Conservation (phyloP, 176 grass and related monocot genomes). For the Eremochloa ophiuroides region DNA sequence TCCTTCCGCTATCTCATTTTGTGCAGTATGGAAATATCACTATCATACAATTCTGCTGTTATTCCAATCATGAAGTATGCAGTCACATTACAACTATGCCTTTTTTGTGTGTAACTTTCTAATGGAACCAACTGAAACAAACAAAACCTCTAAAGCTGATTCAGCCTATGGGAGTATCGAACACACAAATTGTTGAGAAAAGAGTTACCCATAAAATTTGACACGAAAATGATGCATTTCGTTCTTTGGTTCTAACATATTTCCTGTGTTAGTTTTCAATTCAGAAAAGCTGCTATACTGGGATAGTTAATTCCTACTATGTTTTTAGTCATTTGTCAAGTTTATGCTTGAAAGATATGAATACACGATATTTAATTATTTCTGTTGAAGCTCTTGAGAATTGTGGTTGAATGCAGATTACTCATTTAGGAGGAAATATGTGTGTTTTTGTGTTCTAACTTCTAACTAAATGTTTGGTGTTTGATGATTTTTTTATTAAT, state of each 20-base stretch:
- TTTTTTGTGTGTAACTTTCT: neutral
- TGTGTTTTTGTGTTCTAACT: neutral
- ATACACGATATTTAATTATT: neutral
- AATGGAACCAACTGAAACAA: neutral
- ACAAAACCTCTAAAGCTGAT: neutral
- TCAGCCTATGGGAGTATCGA: neutral
- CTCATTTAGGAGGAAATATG: neutral
- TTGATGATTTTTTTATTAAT: neutral
- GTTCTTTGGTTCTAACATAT: neutral
- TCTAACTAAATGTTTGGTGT: neutral
- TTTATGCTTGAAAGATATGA: neutral
- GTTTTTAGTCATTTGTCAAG: neutral
- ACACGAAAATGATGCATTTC: neutral
- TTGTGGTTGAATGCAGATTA: neutral
- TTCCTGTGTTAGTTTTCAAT: neutral
- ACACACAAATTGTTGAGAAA: neutral
- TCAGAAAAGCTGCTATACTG: neutral
- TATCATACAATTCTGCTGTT: neutral
- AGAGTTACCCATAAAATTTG: neutral
- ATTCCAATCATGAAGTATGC: neutral
- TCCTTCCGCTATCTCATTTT: neutral
- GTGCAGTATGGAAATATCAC: constrained; percentile 8
- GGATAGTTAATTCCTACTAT: neutral
- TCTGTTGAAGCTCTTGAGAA: neutral
- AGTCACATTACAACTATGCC: neutral